Base-by-base conservation (phyloP, 257 asterid genomes). In the Salvia splendens region DNA sequence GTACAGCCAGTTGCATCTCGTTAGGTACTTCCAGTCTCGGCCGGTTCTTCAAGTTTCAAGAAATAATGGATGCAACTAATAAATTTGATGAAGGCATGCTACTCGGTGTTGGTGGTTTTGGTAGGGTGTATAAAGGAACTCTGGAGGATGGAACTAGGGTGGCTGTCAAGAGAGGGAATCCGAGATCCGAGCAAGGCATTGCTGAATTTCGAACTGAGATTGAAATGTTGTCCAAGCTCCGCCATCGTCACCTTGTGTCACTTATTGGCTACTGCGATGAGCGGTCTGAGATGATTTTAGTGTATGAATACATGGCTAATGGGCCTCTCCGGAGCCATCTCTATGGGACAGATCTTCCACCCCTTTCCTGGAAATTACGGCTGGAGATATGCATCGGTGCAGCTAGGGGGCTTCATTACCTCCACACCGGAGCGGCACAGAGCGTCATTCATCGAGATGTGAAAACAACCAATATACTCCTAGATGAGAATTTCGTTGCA, bases 91-190 rank as follows among this genome's bases (percentile, higher is more conserved):
- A 86, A 69, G 77, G 72, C 68, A 68, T 76, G 69, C 92, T 88
- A 28, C 91, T 88, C 55, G 96, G 96, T 2, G 93, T 88, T 15
- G 96, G 96, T 61, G 96, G 96, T 51, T 88, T 88, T 11, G 96
- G 96, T 49, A 73, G 90, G 69, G 96, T 88, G 46, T 88, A 86
- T 75, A 84, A 79, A 68, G 96, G 93, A 14, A 82, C 84, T 6
- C 65, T 86, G 2, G 96, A 88, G 61, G 91, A 86, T 47, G 96
- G 93, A 72, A 86, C 79, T 5, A 55, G 66, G 5, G 84, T 88
- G 10, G 96, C 96, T 15, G 93, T 88, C 66, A 88, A 88, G 72
- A 82, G 96, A 69, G 96, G 96, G 47, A 88, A 88, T 24, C 89
- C 96, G 3, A 71, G 90, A 61, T 88, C 96, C 0, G 96, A 88